Evolutionary conservation across 257 asterid species (phyloP).

Genomic region (Jasminum sambac): DNA sequence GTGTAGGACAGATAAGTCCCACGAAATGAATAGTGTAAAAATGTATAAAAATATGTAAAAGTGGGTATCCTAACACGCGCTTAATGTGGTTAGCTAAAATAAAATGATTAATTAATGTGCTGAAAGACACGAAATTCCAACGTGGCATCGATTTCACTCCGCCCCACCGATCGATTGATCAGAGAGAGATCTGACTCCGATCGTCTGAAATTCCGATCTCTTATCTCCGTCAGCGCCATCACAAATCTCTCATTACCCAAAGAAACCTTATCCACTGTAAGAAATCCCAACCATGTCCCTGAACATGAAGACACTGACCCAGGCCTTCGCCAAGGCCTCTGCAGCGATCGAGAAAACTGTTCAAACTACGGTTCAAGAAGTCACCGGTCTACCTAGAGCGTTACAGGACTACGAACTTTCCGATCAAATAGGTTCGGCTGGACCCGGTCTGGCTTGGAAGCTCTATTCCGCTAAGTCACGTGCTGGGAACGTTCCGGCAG

Average conservation of each 20-base stretch:
- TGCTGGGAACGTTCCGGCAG: slow-evolving; percentile 60
- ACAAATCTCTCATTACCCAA: neutral
- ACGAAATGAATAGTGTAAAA: too few relatives aligned
- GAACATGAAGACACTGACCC: slow-evolving; percentile 87
- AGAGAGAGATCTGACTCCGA: slow-evolving; percentile 53
- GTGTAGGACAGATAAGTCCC: too few relatives aligned
- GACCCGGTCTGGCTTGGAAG: slow-evolving; percentile 93
- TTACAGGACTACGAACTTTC: slow-evolving; percentile 80
- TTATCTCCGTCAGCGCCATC: slow-evolving; percentile 24
- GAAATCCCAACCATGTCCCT: slow-evolving; percentile 55
- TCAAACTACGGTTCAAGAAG: slow-evolving; percentile 94
- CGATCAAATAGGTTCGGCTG: slow-evolving; percentile 97
- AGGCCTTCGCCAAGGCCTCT: slow-evolving; percentile 96
- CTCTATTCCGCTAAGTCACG: slow-evolving; percentile 84
- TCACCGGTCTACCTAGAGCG: slow-evolving; percentile 82
- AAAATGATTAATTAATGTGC: too few relatives aligned
- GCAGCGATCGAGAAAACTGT: slow-evolving; percentile 97
- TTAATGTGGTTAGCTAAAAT: too few relatives aligned
- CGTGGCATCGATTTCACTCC: slow-evolving; percentile 35
- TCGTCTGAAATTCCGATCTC: slow-evolving; percentile 33
- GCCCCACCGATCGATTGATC: slow-evolving; percentile 24
- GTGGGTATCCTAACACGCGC: too few relatives aligned
- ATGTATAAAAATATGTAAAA: too few relatives aligned
- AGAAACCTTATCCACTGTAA: neutral
- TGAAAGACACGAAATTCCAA: slow-evolving; percentile 20